Percentiles rank a stretch among this genome's conserved stretches.
phyloP scores from a whole-genome alignment of 768 basidiomycete genomes.

The Collybia sp. region DNA sequence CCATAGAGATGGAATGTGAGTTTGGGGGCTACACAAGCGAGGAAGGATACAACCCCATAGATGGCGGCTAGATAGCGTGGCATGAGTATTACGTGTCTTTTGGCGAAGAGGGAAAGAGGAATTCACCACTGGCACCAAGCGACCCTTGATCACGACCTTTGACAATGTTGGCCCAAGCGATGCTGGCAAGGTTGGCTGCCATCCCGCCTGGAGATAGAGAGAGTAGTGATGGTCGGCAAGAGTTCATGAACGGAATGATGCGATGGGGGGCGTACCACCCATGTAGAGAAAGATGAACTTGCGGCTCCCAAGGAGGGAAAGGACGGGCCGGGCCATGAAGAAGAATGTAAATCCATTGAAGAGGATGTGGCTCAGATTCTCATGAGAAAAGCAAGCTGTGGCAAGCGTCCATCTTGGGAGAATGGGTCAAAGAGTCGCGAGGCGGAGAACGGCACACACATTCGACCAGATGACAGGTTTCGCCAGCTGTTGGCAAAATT shows the following conservation, averaged over 20 bases:
- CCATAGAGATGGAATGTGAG: slow-evolving; percentile 69
- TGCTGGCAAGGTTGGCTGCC: slow-evolving; percentile 43
- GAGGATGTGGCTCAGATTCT: slow-evolving; percentile 54
- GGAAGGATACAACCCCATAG: slow-evolving; percentile 64
- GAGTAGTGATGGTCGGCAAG: slow-evolving; percentile 2
- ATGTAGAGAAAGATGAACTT: slow-evolving; percentile 73
- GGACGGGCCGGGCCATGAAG: slow-evolving; percentile 67
- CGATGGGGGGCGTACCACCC: slow-evolving; percentile 39
- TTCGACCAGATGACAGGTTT: slow-evolving; percentile 59
- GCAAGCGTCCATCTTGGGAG: slow-evolving; percentile 68
- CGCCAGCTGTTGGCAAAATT: slow-evolving; percentile 62
- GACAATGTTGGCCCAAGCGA: slow-evolving; percentile 41
- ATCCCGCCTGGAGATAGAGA: slow-evolving; percentile 46
- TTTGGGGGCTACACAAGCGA: slow-evolving; percentile 65
- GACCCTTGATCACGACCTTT: slow-evolving; percentile 34
- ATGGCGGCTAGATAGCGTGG: slow-evolving; percentile 54
- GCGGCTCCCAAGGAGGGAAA: slow-evolving; percentile 58
- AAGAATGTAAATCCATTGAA: slow-evolving; percentile 76
- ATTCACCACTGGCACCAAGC: slow-evolving; percentile 72
- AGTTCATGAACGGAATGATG: not conserved
- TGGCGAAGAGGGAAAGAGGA: not conserved
- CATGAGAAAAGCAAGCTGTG: slow-evolving; percentile 70
- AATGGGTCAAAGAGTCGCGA: slow-evolving; percentile 1
- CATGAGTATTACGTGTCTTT: too few species aligned
- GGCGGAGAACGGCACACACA: slow-evolving; percentile 36